phyloP scores from a whole-genome alignment of 1,139 yeast genomes.

The Geotrichum siamense region DNA sequence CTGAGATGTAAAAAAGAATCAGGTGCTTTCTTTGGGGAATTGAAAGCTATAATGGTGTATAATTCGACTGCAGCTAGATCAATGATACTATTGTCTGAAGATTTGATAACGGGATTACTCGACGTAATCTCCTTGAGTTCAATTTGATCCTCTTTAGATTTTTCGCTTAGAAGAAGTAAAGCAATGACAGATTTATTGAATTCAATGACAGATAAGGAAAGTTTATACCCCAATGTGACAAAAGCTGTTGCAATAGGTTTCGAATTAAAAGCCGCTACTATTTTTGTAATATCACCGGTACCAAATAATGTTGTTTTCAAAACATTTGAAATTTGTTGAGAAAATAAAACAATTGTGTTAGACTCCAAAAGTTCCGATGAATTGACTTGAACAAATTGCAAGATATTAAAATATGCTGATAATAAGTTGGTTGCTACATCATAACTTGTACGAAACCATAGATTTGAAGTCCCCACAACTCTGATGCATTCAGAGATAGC shows the following conservation, averaged over 20 bases:
- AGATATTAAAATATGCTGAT: conserved; percentile 5
- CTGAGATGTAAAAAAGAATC: conserved; percentile 10
- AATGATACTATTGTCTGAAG: not conserved
- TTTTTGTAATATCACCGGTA: conserved; percentile 13
- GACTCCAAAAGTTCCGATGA: not conserved
- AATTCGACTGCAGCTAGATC: conserved; percentile 5
- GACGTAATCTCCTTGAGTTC: conserved; percentile 4
- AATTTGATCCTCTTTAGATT: conserved; percentile 3
- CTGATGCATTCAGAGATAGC: conserved; percentile 10
- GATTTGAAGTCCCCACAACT: conserved; percentile 13
- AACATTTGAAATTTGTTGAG: conserved; percentile 8
- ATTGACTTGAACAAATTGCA: not conserved
- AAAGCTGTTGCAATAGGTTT: conserved; percentile 12
- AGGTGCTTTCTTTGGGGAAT: conserved; percentile 11
- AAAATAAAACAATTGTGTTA: not conserved
- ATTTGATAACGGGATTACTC: not conserved
- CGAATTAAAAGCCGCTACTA: conserved; percentile 12
- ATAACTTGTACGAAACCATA: conserved; percentile 16
- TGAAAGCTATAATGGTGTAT: conserved; percentile 6
- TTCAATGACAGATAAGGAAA: conserved; percentile 7
- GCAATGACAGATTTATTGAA: conserved; percentile 4
- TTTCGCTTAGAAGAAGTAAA: conserved; percentile 3
- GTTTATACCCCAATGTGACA: conserved; percentile 10
- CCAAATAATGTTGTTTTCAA: conserved; percentile 14
- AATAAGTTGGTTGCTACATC: conserved; percentile 11